Percentiles rank a stretch among this genome's conserved stretches.
Conservation (phyloP, 2,329 filamentous ascomycete species). For the Trichoderma semiorbis region DNA sequence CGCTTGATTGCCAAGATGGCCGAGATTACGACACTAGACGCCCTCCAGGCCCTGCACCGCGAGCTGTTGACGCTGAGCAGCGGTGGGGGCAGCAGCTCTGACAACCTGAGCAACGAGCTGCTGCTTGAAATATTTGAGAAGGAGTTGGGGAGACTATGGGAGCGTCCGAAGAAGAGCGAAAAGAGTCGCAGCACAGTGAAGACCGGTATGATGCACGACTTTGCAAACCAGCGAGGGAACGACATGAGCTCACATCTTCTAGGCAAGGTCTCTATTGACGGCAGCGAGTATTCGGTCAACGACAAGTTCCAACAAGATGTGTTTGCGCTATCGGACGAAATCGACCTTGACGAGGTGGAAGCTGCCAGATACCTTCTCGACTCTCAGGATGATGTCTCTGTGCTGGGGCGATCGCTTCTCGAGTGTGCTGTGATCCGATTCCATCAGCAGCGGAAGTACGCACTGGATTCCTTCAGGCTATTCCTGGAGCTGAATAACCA, state of each 20-base stretch:
- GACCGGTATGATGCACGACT: conserved; percentile 50
- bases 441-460: conserved; percentile 77
- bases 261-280: conserved; percentile 75
- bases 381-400: conserved; percentile 64
- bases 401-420: conserved; percentile 68
- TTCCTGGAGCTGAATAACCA: conserved; percentile 63
- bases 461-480: conserved; percentile 80
- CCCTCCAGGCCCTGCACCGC: conserved; percentile 79
- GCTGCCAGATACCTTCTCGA: conserved; percentile 74
- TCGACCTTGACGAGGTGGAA: conserved; percentile 86
- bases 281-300: conserved; percentile 76
- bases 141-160: conserved; percentile 67
- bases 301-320: conserved; percentile 81
- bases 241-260: conserved; percentile 20
- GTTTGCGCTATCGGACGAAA: conserved; percentile 77
- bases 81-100: conserved; percentile 56
- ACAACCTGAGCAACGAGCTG: conserved; percentile 67
- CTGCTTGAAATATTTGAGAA: conserved; percentile 68
- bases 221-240: not conserved
- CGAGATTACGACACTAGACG: conserved; percentile 67
- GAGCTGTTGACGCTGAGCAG: conserved; percentile 77
- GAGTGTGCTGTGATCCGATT: conserved; percentile 82
- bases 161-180: conserved; percentile 71
- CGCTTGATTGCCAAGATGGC: conserved; percentile 57
- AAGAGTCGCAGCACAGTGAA: conserved; percentile 69